Base-by-base conservation (phyloP, 2,329 filamentous ascomycete species). In the Xylaria polymorpha region DNA sequence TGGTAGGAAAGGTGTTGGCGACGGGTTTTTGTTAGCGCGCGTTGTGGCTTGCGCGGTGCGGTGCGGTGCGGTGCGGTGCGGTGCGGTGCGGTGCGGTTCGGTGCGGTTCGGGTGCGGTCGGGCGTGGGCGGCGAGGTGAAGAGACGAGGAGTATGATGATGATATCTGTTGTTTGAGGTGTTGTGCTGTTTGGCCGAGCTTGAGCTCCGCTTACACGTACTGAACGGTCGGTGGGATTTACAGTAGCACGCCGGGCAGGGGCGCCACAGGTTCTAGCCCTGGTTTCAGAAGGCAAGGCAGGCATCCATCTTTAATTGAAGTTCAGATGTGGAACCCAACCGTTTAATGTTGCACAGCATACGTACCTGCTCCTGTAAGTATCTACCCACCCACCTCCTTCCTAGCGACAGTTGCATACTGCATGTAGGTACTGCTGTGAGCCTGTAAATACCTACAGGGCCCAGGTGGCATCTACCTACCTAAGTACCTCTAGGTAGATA, bases 171-270 rank as follows among this genome's bases (percentile, higher is more conserved):
- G 35, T 55, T 44, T 20, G 41, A 53, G 15, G 18, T 51, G 46
- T 51, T 10, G 29, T 55, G 50, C 29, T 35, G 18, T 53, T 46
- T 59, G 18, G 56, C 8, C 14, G 25, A 37, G 57, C 41, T 44
- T 32, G 25, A 51, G 48, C 48, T 51, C 48, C 25, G 48, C 48
- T 51, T 51, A 18, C 48, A 51, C 48, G 48, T 51, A 51, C n/a
- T n/a, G n/a, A n/a, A n/a, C 25, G 12, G 48, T 51, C 48, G 48
- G 25, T n/a, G 48, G 25, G 25, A 22, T 51, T 51, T 51, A n/a
- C n/a, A n/a, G n/a, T n/a, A 6, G 48, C 48, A 51, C 22, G 48
- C 48, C 15, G 25, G 48, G 25, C 15, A 29, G 25, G 25, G 14
- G 32, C 35, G 7, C 35, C 35, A 37, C 35, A 37, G 35, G 35